Evolutionary conservation across 2,329 filamentous ascomycete species (phyloP).

Genomic region (Diaporthe velutina): DNA sequence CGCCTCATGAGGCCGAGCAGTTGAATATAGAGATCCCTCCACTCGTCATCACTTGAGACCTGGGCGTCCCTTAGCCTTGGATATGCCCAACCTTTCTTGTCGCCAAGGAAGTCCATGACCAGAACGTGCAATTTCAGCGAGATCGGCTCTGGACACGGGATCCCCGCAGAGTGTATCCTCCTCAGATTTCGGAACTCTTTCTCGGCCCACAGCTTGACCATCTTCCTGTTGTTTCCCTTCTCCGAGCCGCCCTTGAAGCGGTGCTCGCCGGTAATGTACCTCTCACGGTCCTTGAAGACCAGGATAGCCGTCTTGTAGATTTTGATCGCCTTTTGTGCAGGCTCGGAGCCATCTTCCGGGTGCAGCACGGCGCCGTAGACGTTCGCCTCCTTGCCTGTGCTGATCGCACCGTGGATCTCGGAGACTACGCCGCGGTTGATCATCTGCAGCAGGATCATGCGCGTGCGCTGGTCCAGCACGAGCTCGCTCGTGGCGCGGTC

Average conservation of each 20-base stretch:
- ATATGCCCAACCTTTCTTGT: conserved; percentile 87
- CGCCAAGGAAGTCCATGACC: conserved; percentile 93
- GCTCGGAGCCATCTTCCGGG: conserved; percentile 64
- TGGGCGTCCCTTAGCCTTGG: conserved; percentile 90
- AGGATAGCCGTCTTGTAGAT: conserved; percentile 99
- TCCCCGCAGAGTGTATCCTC: conserved; percentile 84
- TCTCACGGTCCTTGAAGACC: conserved; percentile 97
- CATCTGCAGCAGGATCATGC: conserved; percentile 96
- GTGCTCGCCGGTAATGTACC: conserved; percentile 95
- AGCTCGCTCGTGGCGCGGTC: conserved; percentile 96
- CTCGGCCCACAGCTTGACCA: conserved; percentile 99
- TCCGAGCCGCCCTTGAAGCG: conserved; percentile 92
- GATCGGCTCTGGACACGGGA: conserved; percentile 91
- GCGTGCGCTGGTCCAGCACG: conserved; percentile 91
- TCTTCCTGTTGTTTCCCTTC: conserved; percentile 94
- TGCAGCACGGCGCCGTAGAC: conserved; percentile 90
- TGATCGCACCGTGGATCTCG: conserved; percentile 94
- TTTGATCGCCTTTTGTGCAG: conserved; percentile 89
- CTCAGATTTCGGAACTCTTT: conserved; percentile 97
- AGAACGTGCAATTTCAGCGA: conserved; percentile 93
- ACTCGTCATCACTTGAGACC: conserved; percentile 78
- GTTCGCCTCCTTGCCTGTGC: conserved; percentile 97
- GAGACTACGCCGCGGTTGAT: conserved; percentile 92
- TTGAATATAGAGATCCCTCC: conserved; percentile 84
- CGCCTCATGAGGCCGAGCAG: conserved; percentile 89